Evolutionary conservation across 2,329 filamentous ascomycete genomes (phyloP), one percentile per base, ranked within the genome.

Genomic region (Aspergillus tubingensis): DNA sequence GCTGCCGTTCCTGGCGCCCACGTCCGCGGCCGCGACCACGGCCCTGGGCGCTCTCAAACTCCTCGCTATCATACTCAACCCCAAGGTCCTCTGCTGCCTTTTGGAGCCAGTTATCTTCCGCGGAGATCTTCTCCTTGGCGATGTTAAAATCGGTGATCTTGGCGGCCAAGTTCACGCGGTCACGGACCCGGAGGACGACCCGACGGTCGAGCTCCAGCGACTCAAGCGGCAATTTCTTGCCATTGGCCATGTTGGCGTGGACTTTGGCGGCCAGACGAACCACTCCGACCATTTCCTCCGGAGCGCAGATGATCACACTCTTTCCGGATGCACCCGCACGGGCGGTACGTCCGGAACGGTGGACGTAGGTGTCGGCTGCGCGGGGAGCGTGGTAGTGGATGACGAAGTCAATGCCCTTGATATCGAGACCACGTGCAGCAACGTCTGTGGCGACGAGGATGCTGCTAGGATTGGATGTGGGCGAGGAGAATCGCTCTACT

Each of bases 371-470:
- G 75, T 98, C 94, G 36, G 95, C 95, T 1, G 92, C 84, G 59
- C 93, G 90, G 1, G 95, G 95, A 0, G 97, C 88, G 76, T 99
- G 94, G 79, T 99, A 99, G 78, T 99, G 95, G 17, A 99, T 81
- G 15, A 99, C 90, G 13, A 96, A 84, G 68, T 97, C 90, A 50
- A 98, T 92, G 36, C 88, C 87, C 49, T 91, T 89, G 68, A 99
- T 97, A 74, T 99, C 95, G 51, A 99, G 87, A 77, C 95, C 95
- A 63, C 94, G 88, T 8, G 94, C 92, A 2, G 94, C 94, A 25
- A 97, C 93, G 73, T 98, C 94, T 0, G 95, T 98, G 3, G 95
- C 92, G 17, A 99, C 85, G 2, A 98, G 85, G 49, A 98, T 90
- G 1, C 88, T 85, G 69, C 76, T 82, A 30, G 81, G 78, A 50